Conservation (phyloP, 148 eudicot species). For the Rhododendron kiyosumense region DNA sequence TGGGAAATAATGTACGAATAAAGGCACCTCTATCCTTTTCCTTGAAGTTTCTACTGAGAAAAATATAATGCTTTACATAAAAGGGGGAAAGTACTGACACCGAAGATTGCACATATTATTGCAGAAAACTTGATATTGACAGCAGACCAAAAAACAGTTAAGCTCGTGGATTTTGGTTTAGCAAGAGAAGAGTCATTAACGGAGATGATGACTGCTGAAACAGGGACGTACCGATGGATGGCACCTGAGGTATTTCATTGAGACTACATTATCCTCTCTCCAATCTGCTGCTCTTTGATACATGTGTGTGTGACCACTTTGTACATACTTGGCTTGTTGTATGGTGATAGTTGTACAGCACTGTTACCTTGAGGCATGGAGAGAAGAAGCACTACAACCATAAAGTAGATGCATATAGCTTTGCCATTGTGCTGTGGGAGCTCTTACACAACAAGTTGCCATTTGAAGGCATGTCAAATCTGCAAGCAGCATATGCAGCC, state of each 20-base stretch:
- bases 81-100: not conserved
- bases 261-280: not conserved
- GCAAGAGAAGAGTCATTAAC: conserved; percentile 68
- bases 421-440: conserved; percentile 95
- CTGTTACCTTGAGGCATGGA: conserved; percentile 88
- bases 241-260: conserved; percentile 57
- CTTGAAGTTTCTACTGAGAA: not conserved
- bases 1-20: not conserved
- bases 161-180: conserved; percentile 74
- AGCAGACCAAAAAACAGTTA: conserved; percentile 52
- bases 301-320: not conserved
- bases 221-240: conserved; percentile 73
- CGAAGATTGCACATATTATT: conserved; percentile 2
- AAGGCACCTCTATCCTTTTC: not conserved
- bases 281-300: not conserved
- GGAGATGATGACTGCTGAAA: conserved; percentile 77
- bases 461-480: conserved; percentile 94
- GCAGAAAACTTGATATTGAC: conserved; percentile 70
- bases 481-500: conserved; percentile 97
- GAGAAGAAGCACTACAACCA: conserved; percentile 97
- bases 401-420: conserved; percentile 96
- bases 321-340: not conserved
- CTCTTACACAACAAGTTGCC: conserved; percentile 83
- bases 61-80: not conserved
- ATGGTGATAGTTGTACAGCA: conserved; percentile 60